Percentiles rank a stretch among this genome's conserved stretches.
Evolutionary conservation across 257 asterid species (phyloP).

Genomic region (Paulownia fortunei): DNA sequence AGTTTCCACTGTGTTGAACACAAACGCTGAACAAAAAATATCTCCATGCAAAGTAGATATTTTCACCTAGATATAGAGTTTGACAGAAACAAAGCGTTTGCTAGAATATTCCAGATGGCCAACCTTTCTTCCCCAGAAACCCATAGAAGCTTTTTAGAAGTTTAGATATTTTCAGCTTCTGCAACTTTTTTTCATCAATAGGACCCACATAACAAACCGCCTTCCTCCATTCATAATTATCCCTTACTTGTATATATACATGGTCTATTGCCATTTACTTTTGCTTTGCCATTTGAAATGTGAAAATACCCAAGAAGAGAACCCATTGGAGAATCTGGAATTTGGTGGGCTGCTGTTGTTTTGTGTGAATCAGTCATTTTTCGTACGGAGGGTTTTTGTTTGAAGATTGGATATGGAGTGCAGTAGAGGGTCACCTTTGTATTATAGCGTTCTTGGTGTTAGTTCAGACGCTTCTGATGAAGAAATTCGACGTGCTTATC

Average conservation of each 20-base stretch:
- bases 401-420: conserved; percentile 39
- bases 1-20: background rate
- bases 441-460: conserved; percentile 74
- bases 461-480: conserved; percentile 56
- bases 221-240: conserved; percentile 27
- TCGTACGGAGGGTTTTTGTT: background rate
- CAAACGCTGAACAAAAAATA: background rate
- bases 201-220: conserved; percentile 32
- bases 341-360: background rate
- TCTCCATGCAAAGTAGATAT: conserved; percentile 18
- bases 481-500: conserved; percentile 77
- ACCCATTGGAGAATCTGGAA: background rate
- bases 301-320: background rate
- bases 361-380: background rate
- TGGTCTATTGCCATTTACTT: background rate
- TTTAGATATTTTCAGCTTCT: conserved; percentile 14
- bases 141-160: conserved; percentile 14
- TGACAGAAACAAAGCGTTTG: background rate
- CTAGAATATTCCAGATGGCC: conserved; percentile 45
- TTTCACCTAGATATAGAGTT: background rate
- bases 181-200: background rate
- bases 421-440: conserved; percentile 33
- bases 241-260: background rate
- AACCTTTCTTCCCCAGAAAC: conserved; percentile 17
- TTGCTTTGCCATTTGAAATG: background rate